Percentiles rank a stretch among this genome's conserved stretches.
Conservation (phyloP, 306 rosid genomes). For the Mimosa pudica region DNA sequence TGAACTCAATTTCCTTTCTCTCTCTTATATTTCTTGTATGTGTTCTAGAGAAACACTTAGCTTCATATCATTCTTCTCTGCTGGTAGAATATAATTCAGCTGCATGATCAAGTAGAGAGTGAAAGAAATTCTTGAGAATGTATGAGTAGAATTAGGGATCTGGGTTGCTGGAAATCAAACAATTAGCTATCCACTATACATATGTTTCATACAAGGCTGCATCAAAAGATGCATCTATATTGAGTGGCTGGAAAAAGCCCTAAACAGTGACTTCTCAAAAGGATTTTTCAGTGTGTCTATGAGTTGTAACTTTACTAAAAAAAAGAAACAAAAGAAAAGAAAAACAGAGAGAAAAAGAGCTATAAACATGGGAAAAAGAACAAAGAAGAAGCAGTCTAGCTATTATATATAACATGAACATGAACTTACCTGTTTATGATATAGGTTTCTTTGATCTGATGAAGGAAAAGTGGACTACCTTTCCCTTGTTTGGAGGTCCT, state of each 20-base stretch:
- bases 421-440: constrained; percentile 61
- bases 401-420: constrained; percentile 29
- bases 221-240: constrained; percentile 16
- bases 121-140: constrained; percentile 29
- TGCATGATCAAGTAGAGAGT: constrained; percentile 39
- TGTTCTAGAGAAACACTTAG: constrained; percentile 8
- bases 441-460: constrained; percentile 58
- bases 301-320: constrained; percentile 33
- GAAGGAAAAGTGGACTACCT: constrained; percentile 54
- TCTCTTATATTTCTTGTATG: not conserved
- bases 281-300: constrained; percentile 28
- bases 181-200: constrained; percentile 11
- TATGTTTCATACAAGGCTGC: constrained; percentile 14
- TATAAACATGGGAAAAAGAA: constrained; percentile 38
- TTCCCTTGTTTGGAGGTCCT: constrained; percentile 48
- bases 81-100: constrained; percentile 42
- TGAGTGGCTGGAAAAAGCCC: constrained; percentile 35
- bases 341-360: constrained; percentile 42
- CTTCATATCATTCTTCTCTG: constrained; percentile 26
- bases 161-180: constrained; percentile 30
- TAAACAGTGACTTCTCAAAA: constrained; percentile 32
- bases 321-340: constrained; percentile 38
- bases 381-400: constrained; percentile 35
- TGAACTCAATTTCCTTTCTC: not conserved
- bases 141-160: constrained; percentile 34